phyloP scores from a whole-genome alignment of 78 protist genomes.

The Parvularia atlantis region DNA sequence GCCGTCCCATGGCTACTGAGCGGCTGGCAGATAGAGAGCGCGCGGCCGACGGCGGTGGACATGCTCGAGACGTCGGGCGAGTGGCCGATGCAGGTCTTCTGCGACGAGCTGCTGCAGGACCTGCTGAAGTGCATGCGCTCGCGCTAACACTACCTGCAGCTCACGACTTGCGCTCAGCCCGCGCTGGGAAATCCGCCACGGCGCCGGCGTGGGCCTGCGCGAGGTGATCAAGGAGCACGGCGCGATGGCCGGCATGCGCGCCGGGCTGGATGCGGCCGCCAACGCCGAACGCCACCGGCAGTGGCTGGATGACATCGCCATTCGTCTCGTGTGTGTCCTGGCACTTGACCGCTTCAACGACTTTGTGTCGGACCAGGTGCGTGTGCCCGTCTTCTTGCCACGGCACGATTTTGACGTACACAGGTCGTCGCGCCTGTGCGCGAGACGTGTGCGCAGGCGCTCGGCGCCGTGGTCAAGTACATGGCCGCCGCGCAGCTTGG shows the following conservation, averaged over 20 bases:
- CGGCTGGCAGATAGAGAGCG: too few relatives aligned
- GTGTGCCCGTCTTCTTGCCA: not conserved
- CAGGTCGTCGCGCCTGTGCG: constrained; percentile 79
- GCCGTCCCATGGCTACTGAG: too few relatives aligned
- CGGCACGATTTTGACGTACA: too few relatives aligned
- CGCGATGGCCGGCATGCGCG: not conserved
- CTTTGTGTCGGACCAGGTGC: constrained; percentile 56
- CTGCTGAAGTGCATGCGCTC: constrained; percentile 28
- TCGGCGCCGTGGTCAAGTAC: constrained; percentile 43
- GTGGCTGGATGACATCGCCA: constrained; percentile 73
- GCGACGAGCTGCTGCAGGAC: constrained; percentile 48
- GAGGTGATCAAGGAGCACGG: constrained; percentile 70
- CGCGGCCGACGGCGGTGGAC: not conserved
- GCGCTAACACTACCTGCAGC: not conserved
- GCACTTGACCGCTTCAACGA: constrained; percentile 79
- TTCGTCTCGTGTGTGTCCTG: constrained; percentile 66
- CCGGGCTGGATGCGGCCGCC: not conserved
- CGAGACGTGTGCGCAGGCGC: constrained; percentile 76
- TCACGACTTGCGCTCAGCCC: constrained; percentile 5
- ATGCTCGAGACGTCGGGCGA: constrained; percentile 29
- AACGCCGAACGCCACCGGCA: not conserved
- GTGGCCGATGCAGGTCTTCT: constrained; percentile 67
- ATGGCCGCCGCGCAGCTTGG: constrained; percentile 3
- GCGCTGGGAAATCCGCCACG: constrained; percentile 80
- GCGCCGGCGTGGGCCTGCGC: constrained; percentile 67